Conservation (phyloP, 768 basidiomycete species). For the Kwoniella bestiolae region DNA sequence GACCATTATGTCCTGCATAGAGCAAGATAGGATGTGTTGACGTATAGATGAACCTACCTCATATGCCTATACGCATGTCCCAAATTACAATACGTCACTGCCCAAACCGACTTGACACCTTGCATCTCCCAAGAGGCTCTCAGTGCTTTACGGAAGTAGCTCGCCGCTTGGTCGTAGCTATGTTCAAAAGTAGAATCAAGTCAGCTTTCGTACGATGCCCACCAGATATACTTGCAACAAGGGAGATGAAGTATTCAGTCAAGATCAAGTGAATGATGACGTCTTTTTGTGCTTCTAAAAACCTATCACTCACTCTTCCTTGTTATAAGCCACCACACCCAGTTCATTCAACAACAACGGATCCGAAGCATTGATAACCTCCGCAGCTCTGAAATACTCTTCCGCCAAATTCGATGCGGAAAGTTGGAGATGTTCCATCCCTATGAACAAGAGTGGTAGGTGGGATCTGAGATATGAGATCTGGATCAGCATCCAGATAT, state of each 20-base stretch:
- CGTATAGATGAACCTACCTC: conserved; percentile 62
- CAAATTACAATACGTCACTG: conserved; percentile 86
- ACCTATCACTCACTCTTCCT: conserved; percentile 66
- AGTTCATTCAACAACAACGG: conserved; percentile 89
- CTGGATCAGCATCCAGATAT: no score
- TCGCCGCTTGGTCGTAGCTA: conserved; percentile 75
- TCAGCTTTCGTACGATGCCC: not conserved
- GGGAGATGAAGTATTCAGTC: no score
- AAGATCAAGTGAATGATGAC: no score
- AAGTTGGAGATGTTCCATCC: conserved; percentile 95
- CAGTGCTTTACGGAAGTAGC: conserved; percentile 74
- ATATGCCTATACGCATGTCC: conserved; percentile 85
- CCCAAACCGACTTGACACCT: conserved; percentile 81
- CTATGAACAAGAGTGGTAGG: conserved; percentile 90
- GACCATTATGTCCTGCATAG: no score
- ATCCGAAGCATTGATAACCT: conserved; percentile 78
- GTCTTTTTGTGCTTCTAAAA: no score
- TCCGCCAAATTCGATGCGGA: conserved; percentile 80
- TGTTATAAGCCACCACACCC: conserved; percentile 89
- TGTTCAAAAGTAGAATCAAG: not conserved
- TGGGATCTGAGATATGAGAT: no score
- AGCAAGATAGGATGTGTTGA: not conserved
- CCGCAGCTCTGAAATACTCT: conserved; percentile 83
- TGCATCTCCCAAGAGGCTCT: conserved; percentile 83
- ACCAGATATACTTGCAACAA: no score